These are phyloP conservation scores for Cystobasidiaceae sp. DNA, from an alignment of 1,284 basidiomycete species.

Conservation along the genomic window DNA sequence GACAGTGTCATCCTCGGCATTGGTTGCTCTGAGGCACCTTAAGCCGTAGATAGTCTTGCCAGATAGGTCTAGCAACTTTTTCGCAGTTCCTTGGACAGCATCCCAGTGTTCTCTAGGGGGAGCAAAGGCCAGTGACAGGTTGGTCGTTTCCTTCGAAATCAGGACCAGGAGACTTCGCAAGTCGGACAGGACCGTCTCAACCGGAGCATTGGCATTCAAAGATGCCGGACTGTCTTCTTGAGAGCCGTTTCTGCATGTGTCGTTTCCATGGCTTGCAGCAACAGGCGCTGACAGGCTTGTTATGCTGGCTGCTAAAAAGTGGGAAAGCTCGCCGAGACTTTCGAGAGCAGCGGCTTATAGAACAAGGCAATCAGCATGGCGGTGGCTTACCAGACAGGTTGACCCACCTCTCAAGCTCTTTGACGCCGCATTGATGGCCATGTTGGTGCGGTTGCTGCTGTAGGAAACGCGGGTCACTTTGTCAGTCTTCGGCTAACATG, in stretches of 20 bases:
- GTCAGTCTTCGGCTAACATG: too few relatives aligned
- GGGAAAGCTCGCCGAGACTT: slow-evolving; percentile 10
- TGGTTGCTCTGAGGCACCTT: neutral
- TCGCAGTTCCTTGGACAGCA: neutral
- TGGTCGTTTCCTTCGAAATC: slow-evolving; percentile 27
- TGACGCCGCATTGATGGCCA: too few relatives aligned
- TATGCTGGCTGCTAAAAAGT: slow-evolving; percentile 5
- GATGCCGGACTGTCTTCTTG: too few relatives aligned
- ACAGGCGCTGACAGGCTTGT: too few relatives aligned
- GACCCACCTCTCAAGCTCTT: too few relatives aligned
- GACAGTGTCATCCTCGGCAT: neutral
- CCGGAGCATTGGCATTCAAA: neutral
- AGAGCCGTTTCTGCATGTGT: too few relatives aligned
- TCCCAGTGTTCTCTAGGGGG: slow-evolving; percentile 29
- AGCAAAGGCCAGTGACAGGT: slow-evolving; percentile 18
- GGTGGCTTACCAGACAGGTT: too few relatives aligned
- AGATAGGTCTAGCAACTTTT: slow-evolving; percentile 5
- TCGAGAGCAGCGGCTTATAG: too few relatives aligned
- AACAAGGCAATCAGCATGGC: too few relatives aligned
- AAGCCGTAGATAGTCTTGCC: slow-evolving; percentile 11
- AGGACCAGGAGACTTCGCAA: slow-evolving; percentile 4
- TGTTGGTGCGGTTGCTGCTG: too few relatives aligned
- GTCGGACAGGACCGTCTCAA: slow-evolving; percentile 12
- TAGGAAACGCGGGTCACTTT: too few relatives aligned
- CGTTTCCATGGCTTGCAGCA: too few relatives aligned